These are phyloP conservation scores for Boletus speciosus DNA, from an alignment of 768 basidiomycete species.

Conservation along the genomic window DNA sequence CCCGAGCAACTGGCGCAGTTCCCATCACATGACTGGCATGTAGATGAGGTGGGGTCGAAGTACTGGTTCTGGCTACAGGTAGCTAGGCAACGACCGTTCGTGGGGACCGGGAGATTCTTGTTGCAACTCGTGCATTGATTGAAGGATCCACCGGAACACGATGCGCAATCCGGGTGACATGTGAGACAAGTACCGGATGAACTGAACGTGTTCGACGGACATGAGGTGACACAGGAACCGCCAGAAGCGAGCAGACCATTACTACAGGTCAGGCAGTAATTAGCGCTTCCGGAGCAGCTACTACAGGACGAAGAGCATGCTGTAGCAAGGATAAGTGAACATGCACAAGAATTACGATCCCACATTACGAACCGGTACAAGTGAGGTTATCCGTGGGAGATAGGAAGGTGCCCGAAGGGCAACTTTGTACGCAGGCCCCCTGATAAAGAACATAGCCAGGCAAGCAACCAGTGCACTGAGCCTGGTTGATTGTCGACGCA, in stretches of 20 bases:
- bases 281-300: constrained; percentile 64
- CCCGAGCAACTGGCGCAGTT: constrained; percentile 79
- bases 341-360: neutral
- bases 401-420: constrained; percentile 72
- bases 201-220: constrained; percentile 68
- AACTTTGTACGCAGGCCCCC: constrained; percentile 65
- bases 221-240: constrained; percentile 73
- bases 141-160: constrained; percentile 76
- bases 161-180: constrained; percentile 85
- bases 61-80: constrained; percentile 72
- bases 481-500: constrained; percentile 59
- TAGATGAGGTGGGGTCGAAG: constrained; percentile 60
- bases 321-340: constrained; percentile 18
- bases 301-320: constrained; percentile 74
- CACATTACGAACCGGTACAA: constrained; percentile 57
- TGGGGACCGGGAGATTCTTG: constrained; percentile 63
- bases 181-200: constrained; percentile 63
- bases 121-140: constrained; percentile 77
- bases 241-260: constrained; percentile 61
- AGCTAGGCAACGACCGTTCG: constrained; percentile 72
- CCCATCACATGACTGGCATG: constrained; percentile 70
- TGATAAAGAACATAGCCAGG: constrained; percentile 71
- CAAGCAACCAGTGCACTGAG: constrained; percentile 75
- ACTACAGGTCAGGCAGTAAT: constrained; percentile 72
- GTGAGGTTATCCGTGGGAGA: constrained; percentile 69